phyloP scores from a whole-genome alignment of 495 filamentous ascomycete genomes.

The Neurospora sp. region DNA sequence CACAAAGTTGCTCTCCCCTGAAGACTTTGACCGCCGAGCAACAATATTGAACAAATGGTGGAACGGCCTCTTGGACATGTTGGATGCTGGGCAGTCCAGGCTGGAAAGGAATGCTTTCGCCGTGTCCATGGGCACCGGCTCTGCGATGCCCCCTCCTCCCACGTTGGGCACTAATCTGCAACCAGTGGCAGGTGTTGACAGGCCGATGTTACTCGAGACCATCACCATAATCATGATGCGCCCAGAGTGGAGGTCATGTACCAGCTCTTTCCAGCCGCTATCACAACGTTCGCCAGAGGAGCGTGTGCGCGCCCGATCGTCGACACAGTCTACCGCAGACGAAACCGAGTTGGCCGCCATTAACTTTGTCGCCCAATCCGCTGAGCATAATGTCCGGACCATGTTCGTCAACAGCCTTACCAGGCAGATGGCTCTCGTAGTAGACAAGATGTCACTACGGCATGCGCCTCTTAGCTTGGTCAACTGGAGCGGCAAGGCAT shows the following conservation, averaged over 20 bases:
- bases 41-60: constrained; percentile 92
- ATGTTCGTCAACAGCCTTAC: constrained; percentile 81
- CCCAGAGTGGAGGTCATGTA: constrained; percentile 77
- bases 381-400: constrained; percentile 88
- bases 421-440: constrained; percentile 77
- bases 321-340: constrained; percentile 40
- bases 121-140: constrained; percentile 30
- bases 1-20: constrained; percentile 45
- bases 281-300: constrained; percentile 37
- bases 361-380: constrained; percentile 69
- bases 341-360: constrained; percentile 48
- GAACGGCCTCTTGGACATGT: constrained; percentile 78
- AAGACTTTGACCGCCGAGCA: constrained; percentile 78
- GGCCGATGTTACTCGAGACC: constrained; percentile 75
- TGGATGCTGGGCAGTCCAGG: constrained; percentile 49
- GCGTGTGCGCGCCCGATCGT: constrained; percentile 22
- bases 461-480: constrained; percentile 88
- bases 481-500: constrained; percentile 86
- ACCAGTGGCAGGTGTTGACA: constrained; percentile 29
- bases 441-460: constrained; percentile 84
- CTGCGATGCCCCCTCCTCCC: constrained; percentile 40
- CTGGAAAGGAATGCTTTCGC: constrained; percentile 39
- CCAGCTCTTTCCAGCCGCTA: constrained; percentile 53
- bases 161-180: constrained; percentile 32
- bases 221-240: constrained; percentile 85